A percentile compares a stretch with the other conserved stretches of the same genome.
phyloP scores from a whole-genome alignment of 768 basidiomycete genomes.

The Termitomyces sp. region DNA sequence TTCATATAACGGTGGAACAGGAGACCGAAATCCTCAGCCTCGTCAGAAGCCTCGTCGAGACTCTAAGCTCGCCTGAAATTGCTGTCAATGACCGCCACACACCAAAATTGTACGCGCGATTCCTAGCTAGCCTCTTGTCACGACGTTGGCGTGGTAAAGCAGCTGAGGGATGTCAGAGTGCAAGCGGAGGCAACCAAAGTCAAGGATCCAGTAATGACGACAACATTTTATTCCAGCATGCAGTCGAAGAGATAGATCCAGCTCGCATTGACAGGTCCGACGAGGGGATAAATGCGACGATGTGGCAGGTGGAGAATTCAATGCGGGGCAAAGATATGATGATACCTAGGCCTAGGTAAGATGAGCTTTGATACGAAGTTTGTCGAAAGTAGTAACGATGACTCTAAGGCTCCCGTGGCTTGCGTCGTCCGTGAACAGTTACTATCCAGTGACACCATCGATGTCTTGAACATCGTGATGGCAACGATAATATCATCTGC shows the following conservation, averaged over 20 bases:
- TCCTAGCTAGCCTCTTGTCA: background rate
- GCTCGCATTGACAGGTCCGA: constrained; percentile 39
- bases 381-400: background rate
- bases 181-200: constrained; percentile 14
- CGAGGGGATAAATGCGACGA: constrained; percentile 65
- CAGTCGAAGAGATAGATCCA: constrained; percentile 24
- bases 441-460: too few relatives aligned
- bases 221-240: constrained; percentile 13
- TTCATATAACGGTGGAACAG: background rate
- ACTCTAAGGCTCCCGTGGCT: background rate
- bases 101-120: background rate
- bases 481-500: background rate
- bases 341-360: constrained; percentile 48
- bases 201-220: constrained; percentile 15
- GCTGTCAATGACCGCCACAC: background rate
- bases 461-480: too few relatives aligned
- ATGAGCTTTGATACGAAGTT: background rate
- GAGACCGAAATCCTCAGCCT: background rate
- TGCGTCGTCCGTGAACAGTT: background rate
- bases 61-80: background rate
- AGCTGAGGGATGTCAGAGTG: constrained; percentile 8
- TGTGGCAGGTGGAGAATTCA: constrained; percentile 68
- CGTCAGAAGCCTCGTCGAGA: background rate
- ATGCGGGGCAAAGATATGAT: constrained; percentile 76
- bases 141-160: background rate